Evolutionary conservation across 352 stramenopile species (phyloP).

Genomic region (Phytophthora brassicae): DNA sequence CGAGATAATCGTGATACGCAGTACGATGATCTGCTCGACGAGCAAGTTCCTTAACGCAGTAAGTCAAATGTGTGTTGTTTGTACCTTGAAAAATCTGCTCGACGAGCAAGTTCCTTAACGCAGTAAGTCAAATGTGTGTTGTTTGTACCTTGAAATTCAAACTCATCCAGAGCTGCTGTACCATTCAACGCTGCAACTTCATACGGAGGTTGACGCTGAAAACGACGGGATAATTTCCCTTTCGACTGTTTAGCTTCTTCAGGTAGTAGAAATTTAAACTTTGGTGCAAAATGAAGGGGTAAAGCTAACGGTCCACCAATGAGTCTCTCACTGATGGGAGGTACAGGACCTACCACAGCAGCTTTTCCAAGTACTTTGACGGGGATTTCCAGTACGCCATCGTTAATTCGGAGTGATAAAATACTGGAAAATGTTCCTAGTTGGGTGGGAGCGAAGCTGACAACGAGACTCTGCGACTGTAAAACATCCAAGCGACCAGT

Average conservation of each 20-base stretch:
- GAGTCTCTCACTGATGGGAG: slow-evolving; percentile 24
- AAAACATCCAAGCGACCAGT: slow-evolving; percentile 76
- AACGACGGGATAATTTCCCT: slow-evolving; percentile 47
- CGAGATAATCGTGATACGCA: slow-evolving; percentile 72
- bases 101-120: slow-evolving; percentile 75
- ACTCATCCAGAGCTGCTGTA: slow-evolving; percentile 75
- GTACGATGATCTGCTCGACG: slow-evolving; percentile 65
- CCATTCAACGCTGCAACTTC: slow-evolving; percentile 65
- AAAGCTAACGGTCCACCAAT: slow-evolving; percentile 68
- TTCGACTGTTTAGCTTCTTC: slow-evolving; percentile 72
- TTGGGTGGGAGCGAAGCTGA: slow-evolving; percentile 89
- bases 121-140: slow-evolving; percentile 87
- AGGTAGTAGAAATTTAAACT: slow-evolving; percentile 89
- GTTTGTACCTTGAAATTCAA: slow-evolving; percentile 82
- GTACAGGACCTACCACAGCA: slow-evolving; percentile 46
- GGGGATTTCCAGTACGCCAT: slow-evolving; percentile 44
- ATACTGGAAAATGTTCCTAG: slow-evolving; percentile 71
- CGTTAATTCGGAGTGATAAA: slow-evolving; percentile 54
- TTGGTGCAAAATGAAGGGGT: slow-evolving; percentile 81
- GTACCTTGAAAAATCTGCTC: slow-evolving; percentile 83
- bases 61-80: slow-evolving; percentile 85
- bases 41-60: slow-evolving; percentile 82
- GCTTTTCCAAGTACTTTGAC: slow-evolving; percentile 73
- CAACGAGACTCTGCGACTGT: slow-evolving; percentile 87
- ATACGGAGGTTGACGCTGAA: slow-evolving; percentile 63